phyloP scores from a whole-genome alignment of 352 stramenopile genomes.

The Thalassiosira gravida region DNA sequence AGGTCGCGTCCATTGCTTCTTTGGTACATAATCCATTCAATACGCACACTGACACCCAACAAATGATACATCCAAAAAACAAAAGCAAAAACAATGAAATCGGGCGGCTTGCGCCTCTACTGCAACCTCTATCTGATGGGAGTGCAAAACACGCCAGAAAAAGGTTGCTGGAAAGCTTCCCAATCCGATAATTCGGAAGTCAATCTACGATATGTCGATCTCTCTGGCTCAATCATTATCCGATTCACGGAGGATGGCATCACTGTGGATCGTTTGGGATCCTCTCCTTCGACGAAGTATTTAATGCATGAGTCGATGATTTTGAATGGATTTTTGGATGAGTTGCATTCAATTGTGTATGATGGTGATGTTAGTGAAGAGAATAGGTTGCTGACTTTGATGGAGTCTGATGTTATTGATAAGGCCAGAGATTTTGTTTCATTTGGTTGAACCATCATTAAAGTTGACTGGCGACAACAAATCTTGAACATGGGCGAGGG shows the following conservation, averaged over 20 bases:
- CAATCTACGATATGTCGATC: constrained; percentile 75
- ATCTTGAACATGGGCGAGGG: no score
- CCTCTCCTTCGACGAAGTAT: constrained; percentile 74
- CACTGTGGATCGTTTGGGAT: constrained; percentile 67
- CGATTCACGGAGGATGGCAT: constrained; percentile 62
- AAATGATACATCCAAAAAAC: not conserved
- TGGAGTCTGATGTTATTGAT: constrained; percentile 48
- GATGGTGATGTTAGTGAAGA: constrained; percentile 49
- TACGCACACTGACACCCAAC: not conserved
- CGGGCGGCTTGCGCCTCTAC: constrained; percentile 72
- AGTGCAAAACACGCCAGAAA: constrained; percentile 78
- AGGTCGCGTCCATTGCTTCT: not conserved
- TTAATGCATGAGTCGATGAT: constrained; percentile 79
- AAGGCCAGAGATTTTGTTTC: constrained; percentile 29
- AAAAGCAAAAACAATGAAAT: constrained; percentile 77
- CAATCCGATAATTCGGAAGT: constrained; percentile 71
- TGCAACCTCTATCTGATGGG: constrained; percentile 80
- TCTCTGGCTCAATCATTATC: constrained; percentile 69
- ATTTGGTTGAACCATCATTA: not conserved
- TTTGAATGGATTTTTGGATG: constrained; percentile 73
- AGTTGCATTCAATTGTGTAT: constrained; percentile 63
- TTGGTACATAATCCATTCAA: constrained; percentile 12
- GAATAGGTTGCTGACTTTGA: constrained; percentile 70
- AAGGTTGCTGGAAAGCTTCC: constrained; percentile 66
- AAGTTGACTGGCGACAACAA: no score